A percentile compares a stretch with the other conserved stretches of the same genome.
These are phyloP conservation scores for Calonectria pauciramosa DNA, from an alignment of 2,329 filamentous ascomycete genomes.

Conservation along the genomic window DNA sequence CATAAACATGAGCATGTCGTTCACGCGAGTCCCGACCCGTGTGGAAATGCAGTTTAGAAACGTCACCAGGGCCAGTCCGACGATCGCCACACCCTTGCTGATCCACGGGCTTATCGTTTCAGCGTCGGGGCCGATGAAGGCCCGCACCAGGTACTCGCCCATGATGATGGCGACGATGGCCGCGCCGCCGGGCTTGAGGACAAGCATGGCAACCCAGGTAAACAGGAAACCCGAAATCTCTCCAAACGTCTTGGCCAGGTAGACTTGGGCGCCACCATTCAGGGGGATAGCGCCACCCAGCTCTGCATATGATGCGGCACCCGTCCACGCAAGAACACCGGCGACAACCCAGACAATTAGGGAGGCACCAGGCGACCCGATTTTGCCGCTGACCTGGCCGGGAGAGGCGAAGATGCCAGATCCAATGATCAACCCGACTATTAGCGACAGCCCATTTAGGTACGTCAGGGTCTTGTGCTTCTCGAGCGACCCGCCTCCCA, in stretches of 20 bases:
- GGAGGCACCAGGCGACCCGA: slow-evolving; percentile 90
- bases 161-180: slow-evolving; percentile 98
- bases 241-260: slow-evolving; percentile 95
- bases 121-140: slow-evolving; percentile 87
- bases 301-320: slow-evolving; percentile 94
- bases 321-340: slow-evolving; percentile 95
- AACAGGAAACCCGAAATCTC: slow-evolving; percentile 95
- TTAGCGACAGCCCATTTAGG: slow-evolving; percentile 90
- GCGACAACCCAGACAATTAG: slow-evolving; percentile 93
- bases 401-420: slow-evolving; percentile 97
- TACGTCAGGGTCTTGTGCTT: slow-evolving; percentile 97
- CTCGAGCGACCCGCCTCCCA: slow-evolving; percentile 86
- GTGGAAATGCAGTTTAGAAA: slow-evolving; percentile 93
- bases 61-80: slow-evolving; percentile 82
- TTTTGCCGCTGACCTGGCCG: slow-evolving; percentile 91
- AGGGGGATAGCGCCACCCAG: slow-evolving; percentile 95
- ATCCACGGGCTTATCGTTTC: slow-evolving; percentile 87
- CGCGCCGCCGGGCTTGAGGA: slow-evolving; percentile 92
- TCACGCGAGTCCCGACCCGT: slow-evolving; percentile 85
- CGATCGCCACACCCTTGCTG: slow-evolving; percentile 87
- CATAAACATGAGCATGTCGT: slow-evolving; percentile 95
- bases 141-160: slow-evolving; percentile 95
- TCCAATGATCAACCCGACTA: slow-evolving; percentile 94
- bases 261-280: slow-evolving; percentile 94
- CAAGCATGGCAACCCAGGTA: slow-evolving; percentile 94